Evolutionary conservation across 345 rosid genomes (phyloP), one percentile per base, ranked within the genome.

Genomic region (Brassica nigra): DNA sequence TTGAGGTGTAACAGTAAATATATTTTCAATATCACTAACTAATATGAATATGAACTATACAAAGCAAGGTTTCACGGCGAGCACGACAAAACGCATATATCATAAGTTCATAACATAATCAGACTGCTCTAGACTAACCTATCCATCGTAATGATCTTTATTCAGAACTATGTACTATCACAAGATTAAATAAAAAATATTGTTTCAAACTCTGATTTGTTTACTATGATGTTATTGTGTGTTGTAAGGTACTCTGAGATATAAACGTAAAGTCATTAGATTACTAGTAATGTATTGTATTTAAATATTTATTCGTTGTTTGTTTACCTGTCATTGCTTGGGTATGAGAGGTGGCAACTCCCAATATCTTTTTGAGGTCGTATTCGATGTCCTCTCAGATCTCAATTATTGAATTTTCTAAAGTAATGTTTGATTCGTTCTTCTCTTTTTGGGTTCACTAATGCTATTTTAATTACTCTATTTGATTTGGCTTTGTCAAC

Each of bases 291-390:
- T 80, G 23, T 74, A 34, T 9, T 27, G 12, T 62, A 62, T 28
- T 61, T 29, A 69, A 62, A 52, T 80, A 59, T 28, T 69, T 36
- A 8, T 73, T 79, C 62, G 63, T 15, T 55, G 66, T 62, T 62
- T 80, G 76, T 80, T 64, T 76, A 70, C 65, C 62, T 80, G 83
- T 76, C 80, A 23, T 80, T 80, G 68, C 70, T 69, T 31, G 77
- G 69, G 62, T 27, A 65, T 65, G 73, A 70, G 52, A 80, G 80
- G 83, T 80, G 83, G 80, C 80, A 80, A 80, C 77, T 80, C 76
- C 64, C 68, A 75, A 70, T 80, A 75, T 75, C 76, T 70, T 80
- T 80, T 70, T 70, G 79, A 68, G 83, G 79, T 75, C 76, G 70
- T 70, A 76, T 70, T 80, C 68, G 42, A 64, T 55, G 80, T 70